Evolutionary conservation across 1,284 basidiomycete genomes (phyloP), one percentile per base, ranked within the genome.

Genomic region (Leccinum huronense): DNA sequence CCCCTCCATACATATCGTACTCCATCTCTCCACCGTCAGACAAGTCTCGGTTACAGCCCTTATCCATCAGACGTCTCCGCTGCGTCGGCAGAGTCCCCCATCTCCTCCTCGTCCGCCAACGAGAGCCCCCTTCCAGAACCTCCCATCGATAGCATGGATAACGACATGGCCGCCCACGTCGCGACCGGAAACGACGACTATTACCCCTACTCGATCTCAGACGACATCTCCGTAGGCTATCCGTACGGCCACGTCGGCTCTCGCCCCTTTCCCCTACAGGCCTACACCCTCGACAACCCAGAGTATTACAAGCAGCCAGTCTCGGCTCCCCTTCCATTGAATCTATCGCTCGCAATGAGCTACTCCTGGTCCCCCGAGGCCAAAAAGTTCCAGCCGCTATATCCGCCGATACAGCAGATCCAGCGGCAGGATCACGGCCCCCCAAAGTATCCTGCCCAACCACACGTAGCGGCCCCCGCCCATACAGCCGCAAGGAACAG

Each of bases 341-440:
- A 77, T 61, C 62, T 76, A 59, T 78, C 76, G 2, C 34, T 72
- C 57, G 72, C 74, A 1, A 76, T 77, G 74, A 67, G 68, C 4
- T 77, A 77, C 38, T 63, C 73, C 0, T 75, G 73, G 75, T 75
- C 76, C 3, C 72, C 72, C 0, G 71, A 75, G 42, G 59, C 67
- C 0, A 75, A 77, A 70, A 77, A 77, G 71, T 75, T 77, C 59
- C 76, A 77, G 66, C 74, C 74, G 75, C 67, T 75, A 68, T 77
- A 69, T 77, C 66, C 75, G 40, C 74, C 73, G 70, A 67, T 68
- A 69, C 73, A 76, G 68, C 75, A 77, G 65, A 59, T 65, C 9
- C 75, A 72, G 33, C 73, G 66, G 53, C 72, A 72, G 8, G 67
- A 66, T 6, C 67, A 67, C 66, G 66, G 66, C 75, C 66, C 70